Evolutionary conservation across 768 basidiomycete species (phyloP).

Genomic region (Podaxis sp.): DNA sequence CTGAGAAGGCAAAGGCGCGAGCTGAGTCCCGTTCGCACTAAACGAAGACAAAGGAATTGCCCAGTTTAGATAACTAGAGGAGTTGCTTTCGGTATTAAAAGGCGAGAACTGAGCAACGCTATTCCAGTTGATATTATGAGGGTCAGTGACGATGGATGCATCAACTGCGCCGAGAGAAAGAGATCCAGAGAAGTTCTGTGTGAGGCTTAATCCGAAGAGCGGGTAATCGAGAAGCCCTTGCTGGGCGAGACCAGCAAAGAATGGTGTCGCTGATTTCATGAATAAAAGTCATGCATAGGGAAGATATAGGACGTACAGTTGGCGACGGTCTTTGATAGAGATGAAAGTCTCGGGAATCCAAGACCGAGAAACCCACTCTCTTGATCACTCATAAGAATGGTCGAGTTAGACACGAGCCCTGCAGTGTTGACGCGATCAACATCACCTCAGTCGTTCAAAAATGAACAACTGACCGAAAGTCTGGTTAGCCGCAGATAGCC

Average conservation of each 20-base stretch:
- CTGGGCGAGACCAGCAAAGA: conserved; percentile 58
- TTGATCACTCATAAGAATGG: conserved; percentile 57
- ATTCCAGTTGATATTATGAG: conserved; percentile 64
- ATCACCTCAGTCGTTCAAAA: background rate
- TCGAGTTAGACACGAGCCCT: conserved; percentile 62
- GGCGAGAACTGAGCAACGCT: conserved; percentile 73
- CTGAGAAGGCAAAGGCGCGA: conserved; percentile 63
- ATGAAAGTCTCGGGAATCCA: conserved; percentile 71
- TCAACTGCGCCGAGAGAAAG: conserved; percentile 76
- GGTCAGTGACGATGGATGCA: conserved; percentile 57
- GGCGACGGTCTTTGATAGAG: conserved; percentile 38
- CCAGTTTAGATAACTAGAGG: conserved; percentile 76
- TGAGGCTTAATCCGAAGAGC: conserved; percentile 68
- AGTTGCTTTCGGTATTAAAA: conserved; percentile 47
- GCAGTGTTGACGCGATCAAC: conserved; percentile 2
- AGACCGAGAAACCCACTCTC: conserved; percentile 72
- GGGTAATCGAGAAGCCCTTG: conserved; percentile 69
- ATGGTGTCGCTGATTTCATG: conserved; percentile 55
- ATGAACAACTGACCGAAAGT: conserved; percentile 51
- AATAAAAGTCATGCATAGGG: background rate
- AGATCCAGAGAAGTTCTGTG: conserved; percentile 53
- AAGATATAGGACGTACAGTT: conserved; percentile 35
- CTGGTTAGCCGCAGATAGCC: conserved; percentile 56
- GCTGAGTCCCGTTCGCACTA: conserved; percentile 49
- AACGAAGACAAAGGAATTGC: conserved; percentile 55